A percentile compares a stretch with the other conserved stretches of the same genome.
These are phyloP conservation scores for Heliamphora pulchella DNA, from an alignment of 179 eudicot species.

Conservation along the genomic window DNA sequence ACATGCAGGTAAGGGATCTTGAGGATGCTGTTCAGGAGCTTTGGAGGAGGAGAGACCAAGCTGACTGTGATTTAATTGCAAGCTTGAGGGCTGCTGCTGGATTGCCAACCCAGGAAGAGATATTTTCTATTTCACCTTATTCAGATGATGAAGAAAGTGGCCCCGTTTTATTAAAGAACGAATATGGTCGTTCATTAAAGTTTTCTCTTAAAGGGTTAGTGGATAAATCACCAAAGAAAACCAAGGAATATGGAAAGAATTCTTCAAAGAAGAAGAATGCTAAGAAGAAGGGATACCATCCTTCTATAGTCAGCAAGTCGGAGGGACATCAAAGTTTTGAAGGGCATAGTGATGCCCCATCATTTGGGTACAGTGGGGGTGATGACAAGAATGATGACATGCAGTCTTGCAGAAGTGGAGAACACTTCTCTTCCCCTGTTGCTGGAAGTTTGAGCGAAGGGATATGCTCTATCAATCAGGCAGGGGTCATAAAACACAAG, in stretches of 20 bases:
- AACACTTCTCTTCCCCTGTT: constrained; percentile 36
- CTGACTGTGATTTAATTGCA: constrained; percentile 70
- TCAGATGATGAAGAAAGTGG: constrained; percentile 89
- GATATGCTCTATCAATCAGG: constrained; percentile 41
- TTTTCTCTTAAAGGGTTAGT: constrained; percentile 62
- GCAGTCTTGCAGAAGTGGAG: constrained; percentile 26
- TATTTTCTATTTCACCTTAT: constrained; percentile 82
- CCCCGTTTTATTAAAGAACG: constrained; percentile 43
- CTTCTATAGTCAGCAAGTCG: constrained; percentile 23
- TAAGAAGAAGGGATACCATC: constrained; percentile 55
- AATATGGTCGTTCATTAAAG: constrained; percentile 54
- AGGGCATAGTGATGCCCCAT: constrained; percentile 35
- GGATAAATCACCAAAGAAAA: constrained; percentile 70
- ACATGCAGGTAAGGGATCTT: constrained; percentile 60
- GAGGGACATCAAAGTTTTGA: constrained; percentile 31
- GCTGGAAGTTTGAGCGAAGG: constrained; percentile 46
- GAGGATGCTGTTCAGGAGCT: constrained; percentile 97
- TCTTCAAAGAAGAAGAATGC: constrained; percentile 47
- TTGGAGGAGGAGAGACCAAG: constrained; percentile 83
- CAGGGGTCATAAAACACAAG: constrained; percentile 46
- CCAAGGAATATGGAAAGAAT: constrained; percentile 59
- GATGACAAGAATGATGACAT: constrained; percentile 32
- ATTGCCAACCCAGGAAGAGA: constrained; percentile 82
- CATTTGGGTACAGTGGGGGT: constrained; percentile 26
- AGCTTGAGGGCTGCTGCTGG: constrained; percentile 93